phyloP scores from a whole-genome alignment of 2,329 filamentous ascomycete species.

The Ilyonectria destructans region DNA sequence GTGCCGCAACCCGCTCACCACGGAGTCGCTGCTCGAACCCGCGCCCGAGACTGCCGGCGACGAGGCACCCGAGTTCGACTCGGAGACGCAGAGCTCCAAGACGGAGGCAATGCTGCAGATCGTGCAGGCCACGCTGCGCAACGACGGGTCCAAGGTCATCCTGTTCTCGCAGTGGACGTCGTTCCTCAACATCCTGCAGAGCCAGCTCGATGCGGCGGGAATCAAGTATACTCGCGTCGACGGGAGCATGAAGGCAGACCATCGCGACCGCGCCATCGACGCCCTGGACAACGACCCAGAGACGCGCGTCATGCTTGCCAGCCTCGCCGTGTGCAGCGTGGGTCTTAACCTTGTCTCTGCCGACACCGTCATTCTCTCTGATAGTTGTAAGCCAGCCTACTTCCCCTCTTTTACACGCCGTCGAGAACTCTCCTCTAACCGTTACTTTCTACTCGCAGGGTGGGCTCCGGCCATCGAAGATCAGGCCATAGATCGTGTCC shows the following conservation, averaged over 20 bases:
- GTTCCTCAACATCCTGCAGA: conserved; percentile 81
- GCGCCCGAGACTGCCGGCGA: conserved; percentile 68
- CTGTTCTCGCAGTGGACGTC: conserved; percentile 86
- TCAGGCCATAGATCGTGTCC: conserved; percentile 90
- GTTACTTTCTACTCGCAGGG: conserved; percentile 62
- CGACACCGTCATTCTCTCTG: conserved; percentile 86
- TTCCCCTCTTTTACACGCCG: no score
- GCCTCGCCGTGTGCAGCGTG: conserved; percentile 86
- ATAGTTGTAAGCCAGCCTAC: conserved; percentile 73
- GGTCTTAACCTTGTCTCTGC: conserved; percentile 90
- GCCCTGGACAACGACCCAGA: conserved; percentile 77
- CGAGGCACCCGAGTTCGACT: conserved; percentile 67
- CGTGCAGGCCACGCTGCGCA: conserved; percentile 77
- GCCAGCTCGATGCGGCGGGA: conserved; percentile 73
- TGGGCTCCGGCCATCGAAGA: conserved; percentile 96
- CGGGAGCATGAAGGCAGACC: conserved; percentile 80
- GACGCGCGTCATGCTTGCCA: conserved; percentile 85
- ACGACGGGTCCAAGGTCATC: conserved; percentile 77
- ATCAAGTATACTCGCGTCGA: conserved; percentile 83
- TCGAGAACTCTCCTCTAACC: conserved; percentile 27
- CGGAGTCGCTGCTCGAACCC: conserved; percentile 76
- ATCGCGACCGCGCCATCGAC: conserved; percentile 81
- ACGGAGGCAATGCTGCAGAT: conserved; percentile 86
- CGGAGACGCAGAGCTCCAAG: conserved; percentile 82
- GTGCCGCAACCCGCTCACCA: conserved; percentile 80